Percentiles rank a stretch among this genome's conserved stretches.
phyloP scores from a whole-genome alignment of 2,329 filamentous ascomycete genomes.

The Hypoxylon sp. region DNA sequence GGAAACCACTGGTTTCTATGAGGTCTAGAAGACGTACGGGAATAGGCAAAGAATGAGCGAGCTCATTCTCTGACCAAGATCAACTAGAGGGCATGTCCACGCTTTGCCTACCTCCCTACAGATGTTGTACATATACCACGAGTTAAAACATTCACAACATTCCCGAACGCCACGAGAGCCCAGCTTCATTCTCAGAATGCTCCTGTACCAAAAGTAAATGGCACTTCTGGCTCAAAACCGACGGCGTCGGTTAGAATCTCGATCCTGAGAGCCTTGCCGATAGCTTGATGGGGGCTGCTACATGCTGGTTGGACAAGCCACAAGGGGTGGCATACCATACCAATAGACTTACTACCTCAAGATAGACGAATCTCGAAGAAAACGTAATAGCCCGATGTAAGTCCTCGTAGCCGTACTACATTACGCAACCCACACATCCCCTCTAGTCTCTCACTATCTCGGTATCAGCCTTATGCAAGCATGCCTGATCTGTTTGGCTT shows the following conservation, averaged over 20 bases:
- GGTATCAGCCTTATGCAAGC: conserved; percentile 17
- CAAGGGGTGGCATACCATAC: background rate
- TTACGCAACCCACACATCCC: background rate
- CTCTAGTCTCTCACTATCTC: background rate
- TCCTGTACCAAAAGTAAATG: background rate
- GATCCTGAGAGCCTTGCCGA: background rate
- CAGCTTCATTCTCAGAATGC: background rate
- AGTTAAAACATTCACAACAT: background rate
- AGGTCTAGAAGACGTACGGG: background rate
- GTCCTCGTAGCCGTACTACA: background rate
- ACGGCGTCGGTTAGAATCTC: background rate
- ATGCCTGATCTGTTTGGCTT: conserved; percentile 8
- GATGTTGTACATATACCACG: background rate
- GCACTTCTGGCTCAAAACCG: background rate
- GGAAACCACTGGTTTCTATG: background rate
- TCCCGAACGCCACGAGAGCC: background rate
- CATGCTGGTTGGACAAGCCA: conserved; percentile 4
- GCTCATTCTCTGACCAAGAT: background rate
- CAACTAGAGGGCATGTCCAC: background rate
- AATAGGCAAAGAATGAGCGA: background rate
- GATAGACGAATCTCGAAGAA: background rate
- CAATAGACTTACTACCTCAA: background rate
- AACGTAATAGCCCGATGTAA: background rate
- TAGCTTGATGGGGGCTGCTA: conserved; percentile 4
- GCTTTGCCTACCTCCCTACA: background rate